phyloP scores from a whole-genome alignment of 208 protist genomes.

The Strigomonas culicis region DNA sequence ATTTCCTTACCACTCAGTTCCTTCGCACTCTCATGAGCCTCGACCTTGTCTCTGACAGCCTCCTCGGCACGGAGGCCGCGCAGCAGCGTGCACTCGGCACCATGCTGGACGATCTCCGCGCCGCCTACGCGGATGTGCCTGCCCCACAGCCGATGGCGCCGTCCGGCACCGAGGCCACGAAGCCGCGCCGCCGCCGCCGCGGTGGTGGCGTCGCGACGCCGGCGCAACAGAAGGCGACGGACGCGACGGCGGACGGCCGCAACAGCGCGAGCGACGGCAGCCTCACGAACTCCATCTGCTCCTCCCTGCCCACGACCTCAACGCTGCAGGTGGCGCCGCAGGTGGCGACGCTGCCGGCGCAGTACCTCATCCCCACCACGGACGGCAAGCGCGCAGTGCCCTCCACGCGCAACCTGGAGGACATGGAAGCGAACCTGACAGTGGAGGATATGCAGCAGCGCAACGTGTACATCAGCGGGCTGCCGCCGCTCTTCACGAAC shows the following conservation, averaged over 20 bases:
- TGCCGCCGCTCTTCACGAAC: conserved; percentile 38
- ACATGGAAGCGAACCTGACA: not conserved
- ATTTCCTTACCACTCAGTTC: conserved; percentile 7
- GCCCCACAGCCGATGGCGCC: too few species aligned
- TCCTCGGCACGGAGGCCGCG: not conserved
- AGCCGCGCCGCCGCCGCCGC: not conserved
- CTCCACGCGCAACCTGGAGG: not conserved
- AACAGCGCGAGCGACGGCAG: conserved; percentile 1
- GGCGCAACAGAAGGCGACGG: not conserved
- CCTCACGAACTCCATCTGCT: not conserved
- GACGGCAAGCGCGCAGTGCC: not conserved
- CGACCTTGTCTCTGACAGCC: not conserved
- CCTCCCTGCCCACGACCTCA: not conserved
- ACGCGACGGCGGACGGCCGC: too few species aligned
- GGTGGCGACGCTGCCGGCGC: not conserved
- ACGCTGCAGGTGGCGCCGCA: not conserved
- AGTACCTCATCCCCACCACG: too few species aligned
- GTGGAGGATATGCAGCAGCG: conserved; percentile 25
- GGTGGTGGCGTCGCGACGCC: too few species aligned
- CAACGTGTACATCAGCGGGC: conserved; percentile 75
- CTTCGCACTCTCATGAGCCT: not conserved
- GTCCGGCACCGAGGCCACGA: too few species aligned
- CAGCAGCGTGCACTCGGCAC: too few species aligned
- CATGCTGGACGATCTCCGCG: too few species aligned
- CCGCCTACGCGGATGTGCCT: too few species aligned